Percentiles rank a stretch among this genome's conserved stretches.
Conservation (phyloP, 192 early-diverging fungal species). For the Backusella sp. region DNA sequence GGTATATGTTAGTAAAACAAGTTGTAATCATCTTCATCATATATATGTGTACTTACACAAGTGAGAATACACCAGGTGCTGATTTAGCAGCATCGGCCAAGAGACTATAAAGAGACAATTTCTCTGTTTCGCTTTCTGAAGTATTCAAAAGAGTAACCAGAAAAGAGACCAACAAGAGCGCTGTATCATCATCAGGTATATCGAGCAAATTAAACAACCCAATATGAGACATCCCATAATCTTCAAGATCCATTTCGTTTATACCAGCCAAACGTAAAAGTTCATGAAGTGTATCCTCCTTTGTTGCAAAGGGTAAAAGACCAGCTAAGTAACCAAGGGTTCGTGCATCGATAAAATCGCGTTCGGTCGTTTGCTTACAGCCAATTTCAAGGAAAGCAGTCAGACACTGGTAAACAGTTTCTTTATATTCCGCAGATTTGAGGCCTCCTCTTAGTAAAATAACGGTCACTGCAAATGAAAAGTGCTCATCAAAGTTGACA, state of each 20-base stretch:
- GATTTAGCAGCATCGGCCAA: constrained; percentile 65
- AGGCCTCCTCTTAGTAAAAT: constrained; percentile 83
- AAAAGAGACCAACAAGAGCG: constrained; percentile 57
- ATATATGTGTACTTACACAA: constrained; percentile 57
- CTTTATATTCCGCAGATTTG: constrained; percentile 68
- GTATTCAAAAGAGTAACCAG: constrained; percentile 67
- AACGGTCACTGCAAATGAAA: constrained; percentile 80
- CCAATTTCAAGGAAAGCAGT: constrained; percentile 69
- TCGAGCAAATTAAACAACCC: constrained; percentile 60
- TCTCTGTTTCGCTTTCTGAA: constrained; percentile 67
- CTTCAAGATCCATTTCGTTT: constrained; percentile 42
- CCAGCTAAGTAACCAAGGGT: constrained; percentile 77
- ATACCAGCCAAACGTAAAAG: constrained; percentile 52
- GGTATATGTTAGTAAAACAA: neutral
- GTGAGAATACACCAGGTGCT: constrained; percentile 62
- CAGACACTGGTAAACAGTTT: constrained; percentile 64
- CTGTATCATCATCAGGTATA: constrained; percentile 56
- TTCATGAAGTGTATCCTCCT: constrained; percentile 61
- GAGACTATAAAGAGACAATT: constrained; percentile 68
- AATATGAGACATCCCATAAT: constrained; percentile 45
- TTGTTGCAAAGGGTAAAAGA: constrained; percentile 70
- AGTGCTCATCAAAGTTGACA: constrained; percentile 79
- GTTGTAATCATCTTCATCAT: neutral
- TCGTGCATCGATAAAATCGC: constrained; percentile 36
- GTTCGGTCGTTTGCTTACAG: constrained; percentile 43